Evolutionary conservation across 306 rosid genomes (phyloP).

Genomic region (Fagus crenata): DNA sequence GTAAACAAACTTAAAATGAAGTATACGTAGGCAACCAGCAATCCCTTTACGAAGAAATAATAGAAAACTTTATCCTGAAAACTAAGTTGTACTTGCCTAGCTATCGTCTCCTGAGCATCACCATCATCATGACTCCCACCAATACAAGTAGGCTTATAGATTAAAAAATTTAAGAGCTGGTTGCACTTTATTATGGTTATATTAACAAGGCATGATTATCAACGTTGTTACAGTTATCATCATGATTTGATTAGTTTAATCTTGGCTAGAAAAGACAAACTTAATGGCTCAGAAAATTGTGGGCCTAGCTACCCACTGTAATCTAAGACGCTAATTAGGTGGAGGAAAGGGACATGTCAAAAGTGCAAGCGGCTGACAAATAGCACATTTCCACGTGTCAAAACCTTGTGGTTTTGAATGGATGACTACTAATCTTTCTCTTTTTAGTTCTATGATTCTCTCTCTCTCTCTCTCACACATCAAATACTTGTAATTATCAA

Average conservation of each 20-base stretch:
- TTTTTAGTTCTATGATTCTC: neutral
- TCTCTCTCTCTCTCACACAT: no score
- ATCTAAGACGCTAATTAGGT: slow-evolving; percentile 20
- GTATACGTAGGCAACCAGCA: slow-evolving; percentile 25
- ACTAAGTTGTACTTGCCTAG: slow-evolving; percentile 5
- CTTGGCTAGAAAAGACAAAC: neutral
- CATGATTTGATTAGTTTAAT: slow-evolving; percentile 15
- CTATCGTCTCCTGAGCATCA: neutral
- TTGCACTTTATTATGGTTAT: slow-evolving; percentile 23
- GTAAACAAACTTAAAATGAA: neutral
- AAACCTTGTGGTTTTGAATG: neutral
- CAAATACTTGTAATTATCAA: no score
- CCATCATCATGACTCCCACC: slow-evolving; percentile 43
- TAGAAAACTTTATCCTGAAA: slow-evolving; percentile 35
- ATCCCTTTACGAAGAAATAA: slow-evolving; percentile 13
- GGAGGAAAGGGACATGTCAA: slow-evolving; percentile 22
- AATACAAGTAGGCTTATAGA: neutral
- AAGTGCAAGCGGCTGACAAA: slow-evolving; percentile 20
- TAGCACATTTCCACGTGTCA: slow-evolving; percentile 20
- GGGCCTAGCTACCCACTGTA: slow-evolving; percentile 18
- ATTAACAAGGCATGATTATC: slow-evolving; percentile 9
- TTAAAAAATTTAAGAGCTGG: slow-evolving; percentile 4
- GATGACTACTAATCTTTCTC: no score
- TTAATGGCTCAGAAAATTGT: neutral
- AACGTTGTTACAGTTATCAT: slow-evolving; percentile 21